phyloP scores from a whole-genome alignment of 2,329 filamentous ascomycete genomes.

The Fusarium odoratissimum region DNA sequence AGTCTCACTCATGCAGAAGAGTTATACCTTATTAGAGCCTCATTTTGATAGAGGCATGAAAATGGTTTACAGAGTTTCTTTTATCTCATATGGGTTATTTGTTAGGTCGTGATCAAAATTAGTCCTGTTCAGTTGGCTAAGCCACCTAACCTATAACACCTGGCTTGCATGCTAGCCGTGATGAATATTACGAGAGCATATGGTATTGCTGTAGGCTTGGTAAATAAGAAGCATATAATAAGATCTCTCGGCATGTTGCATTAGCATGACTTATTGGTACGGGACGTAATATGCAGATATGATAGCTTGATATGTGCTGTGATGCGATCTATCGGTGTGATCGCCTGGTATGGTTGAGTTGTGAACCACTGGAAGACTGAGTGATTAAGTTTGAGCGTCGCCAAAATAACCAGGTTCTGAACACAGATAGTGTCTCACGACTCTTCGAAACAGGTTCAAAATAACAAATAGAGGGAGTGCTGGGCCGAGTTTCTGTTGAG shows the following conservation, averaged over 20 bases:
- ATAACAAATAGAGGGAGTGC: neutral
- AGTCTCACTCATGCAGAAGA: too few relatives aligned
- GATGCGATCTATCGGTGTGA: too few relatives aligned
- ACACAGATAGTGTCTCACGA: fast-evolving
- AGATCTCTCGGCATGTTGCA: fast-evolving
- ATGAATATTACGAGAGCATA: neutral
- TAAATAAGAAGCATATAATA: fast-evolving
- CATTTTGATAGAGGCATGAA: neutral
- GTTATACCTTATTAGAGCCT: neutral
- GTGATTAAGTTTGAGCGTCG: fast-evolving
- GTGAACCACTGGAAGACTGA: fast-evolving
- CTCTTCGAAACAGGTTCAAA: fast-evolving
- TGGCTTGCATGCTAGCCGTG: fast-evolving
- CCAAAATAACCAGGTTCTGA: neutral
- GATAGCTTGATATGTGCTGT: too few relatives aligned
- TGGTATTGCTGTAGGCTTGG: neutral
- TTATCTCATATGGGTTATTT: neutral
- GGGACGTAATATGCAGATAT: fast-evolving
- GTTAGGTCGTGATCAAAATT: too few relatives aligned
- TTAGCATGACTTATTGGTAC: fast-evolving
- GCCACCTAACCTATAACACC: neutral
- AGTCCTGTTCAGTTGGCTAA: fast-evolving
- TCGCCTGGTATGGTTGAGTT: too few relatives aligned
- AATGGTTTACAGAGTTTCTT: neutral
- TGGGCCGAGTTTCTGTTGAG: fast-evolving